Base-by-base conservation (phyloP, 108 stramenopile species). In the Stephanodiscus minutulus region DNA sequence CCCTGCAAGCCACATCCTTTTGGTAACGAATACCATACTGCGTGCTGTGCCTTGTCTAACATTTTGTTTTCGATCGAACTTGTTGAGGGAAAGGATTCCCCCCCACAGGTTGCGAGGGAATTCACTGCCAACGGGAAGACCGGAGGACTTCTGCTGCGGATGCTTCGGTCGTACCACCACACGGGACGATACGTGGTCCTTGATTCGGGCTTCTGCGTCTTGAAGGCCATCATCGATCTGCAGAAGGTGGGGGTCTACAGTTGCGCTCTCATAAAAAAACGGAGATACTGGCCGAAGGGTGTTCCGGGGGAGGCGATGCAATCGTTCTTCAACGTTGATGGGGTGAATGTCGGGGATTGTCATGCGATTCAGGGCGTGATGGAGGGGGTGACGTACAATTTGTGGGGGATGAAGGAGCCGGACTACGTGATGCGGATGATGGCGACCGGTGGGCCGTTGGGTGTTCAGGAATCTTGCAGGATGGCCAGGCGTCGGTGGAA, bases 381-480 rank as follows among this genome's bases (percentile, higher is more conserved):
- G 31, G 31, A 33, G 31, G 31, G 31, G 31, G 5, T 5, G 5
- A 33, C 31, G 31, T 33, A 33, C 31, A 33, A 70, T 15, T 63
- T 77, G 13, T 58, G 50, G 61, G 22, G 47, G 6, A 72, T 79
- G 64, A 79, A 79, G 69, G 77, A 79, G 27, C 59, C 70, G 12
- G 76, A 77, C 57, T 77, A 77, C 49, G 61, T 70, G 1, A 77
- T 77, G 76, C 24, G 15, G 27, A 29, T 77, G 47, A 77, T 77
- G 76, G n/a, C 70, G 3, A 70, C 76, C 1, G 52, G 70, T 55
- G 76, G 76, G 3, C 12, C 70, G 22, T 28, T 64, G 37, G 24
- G 33, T 15, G 21, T 17, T 8, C 3, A 33, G 0, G 1, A 28
- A 20, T 20, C 29, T 1, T 31, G 44, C 64, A 41, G 21, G 56